Evolutionary conservation across 768 basidiomycete genomes (phyloP), one percentile per base, ranked within the genome.

Genomic region (Lactifluus hygrophoroides): DNA sequence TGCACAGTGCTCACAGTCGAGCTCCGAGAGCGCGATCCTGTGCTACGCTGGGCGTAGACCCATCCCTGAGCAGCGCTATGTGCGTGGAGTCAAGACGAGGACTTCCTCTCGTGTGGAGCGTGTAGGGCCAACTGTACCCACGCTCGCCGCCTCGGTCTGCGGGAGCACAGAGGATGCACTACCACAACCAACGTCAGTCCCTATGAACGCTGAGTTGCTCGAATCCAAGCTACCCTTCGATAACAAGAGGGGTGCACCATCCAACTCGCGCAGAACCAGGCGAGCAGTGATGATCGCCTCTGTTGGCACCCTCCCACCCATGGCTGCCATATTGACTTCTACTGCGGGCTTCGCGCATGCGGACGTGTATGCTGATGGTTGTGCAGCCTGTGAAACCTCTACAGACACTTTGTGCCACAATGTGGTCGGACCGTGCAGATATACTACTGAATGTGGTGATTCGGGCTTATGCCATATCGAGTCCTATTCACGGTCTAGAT

Each of bases 381-480:
- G 55, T 1, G 63, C 49, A 5, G 64, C 58, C 43, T 49, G 59
- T 9, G 65, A 46, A 10, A 56, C 58, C 30, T 79, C 78, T 13
- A 67, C 65, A 4, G 77, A 74, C 0, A 73, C 68, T 61, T 80
- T 80, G 56, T 82, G 78, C 13, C 84, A 75, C 5, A 88, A 70
- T 1, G 80, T 77, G 1, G 83, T 74, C 0, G 77, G 74, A 61
- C 88, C 86, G 17, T 79, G 76, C 0, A 82, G 78, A 61, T 84
- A 78, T 11, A 81, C 75, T 0, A 83, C 78, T 0, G 83, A 81
- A 63, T 76, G n/a, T n/a, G n/a, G 84, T 7, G 75, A 65, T 64
- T 88, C 87, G 1, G 79, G 76, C 60, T 81, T 81, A 58, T 82
- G 75, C 83, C 82, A 84, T 3, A 80, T 69, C 0, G 73, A 72